Conservation (phyloP, 495 filamentous ascomycete genomes). For the Hypoxylon cercidicola region DNA sequence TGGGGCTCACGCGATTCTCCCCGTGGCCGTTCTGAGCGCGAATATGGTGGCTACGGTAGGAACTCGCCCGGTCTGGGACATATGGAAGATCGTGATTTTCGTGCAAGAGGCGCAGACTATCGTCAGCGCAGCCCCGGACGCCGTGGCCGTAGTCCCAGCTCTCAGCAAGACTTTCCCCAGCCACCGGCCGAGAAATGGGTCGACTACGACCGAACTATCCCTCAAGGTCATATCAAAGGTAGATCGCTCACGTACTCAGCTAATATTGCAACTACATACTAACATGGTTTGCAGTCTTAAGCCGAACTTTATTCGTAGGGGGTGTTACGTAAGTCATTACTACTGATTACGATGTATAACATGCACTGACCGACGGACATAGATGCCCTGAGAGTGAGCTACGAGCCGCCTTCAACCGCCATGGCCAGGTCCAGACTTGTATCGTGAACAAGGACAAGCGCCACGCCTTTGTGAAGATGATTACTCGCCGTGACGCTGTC, state of each 20-base stretch:
- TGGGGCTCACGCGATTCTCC: slow-evolving; percentile 65
- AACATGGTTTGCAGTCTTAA: slow-evolving; percentile 69
- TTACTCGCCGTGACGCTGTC: slow-evolving; percentile 84
- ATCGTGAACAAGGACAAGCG: slow-evolving; percentile 98
- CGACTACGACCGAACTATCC: slow-evolving; percentile 79
- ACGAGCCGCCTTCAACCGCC: slow-evolving; percentile 77
- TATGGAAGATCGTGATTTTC: slow-evolving; percentile 66
- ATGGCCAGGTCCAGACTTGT: slow-evolving; percentile 91
- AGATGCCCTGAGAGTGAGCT: slow-evolving; percentile 85
- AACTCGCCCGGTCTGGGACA: slow-evolving; percentile 67
- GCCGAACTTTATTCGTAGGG: slow-evolving; percentile 94
- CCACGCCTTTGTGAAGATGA: slow-evolving; percentile 99
- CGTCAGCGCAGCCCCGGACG: slow-evolving; percentile 84
- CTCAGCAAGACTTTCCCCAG: slow-evolving; percentile 51
- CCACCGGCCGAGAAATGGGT: slow-evolving; percentile 73
- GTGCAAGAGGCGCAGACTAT: slow-evolving; percentile 71
- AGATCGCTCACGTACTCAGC: slow-evolving; percentile 46
- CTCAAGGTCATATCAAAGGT: slow-evolving; percentile 82
- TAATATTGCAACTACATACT: slow-evolving; percentile 28
- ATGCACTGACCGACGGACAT: slow-evolving; percentile 22
- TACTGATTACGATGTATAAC: slow-evolving; percentile 23
- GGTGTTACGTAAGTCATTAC: slow-evolving; percentile 82
- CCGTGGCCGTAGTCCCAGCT: slow-evolving; percentile 70
- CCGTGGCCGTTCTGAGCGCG: slow-evolving; percentile 48
- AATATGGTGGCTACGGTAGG: slow-evolving; percentile 55